Conservation (phyloP, 208 protist genomes). For the Trypanosoma melophagium region DNA sequence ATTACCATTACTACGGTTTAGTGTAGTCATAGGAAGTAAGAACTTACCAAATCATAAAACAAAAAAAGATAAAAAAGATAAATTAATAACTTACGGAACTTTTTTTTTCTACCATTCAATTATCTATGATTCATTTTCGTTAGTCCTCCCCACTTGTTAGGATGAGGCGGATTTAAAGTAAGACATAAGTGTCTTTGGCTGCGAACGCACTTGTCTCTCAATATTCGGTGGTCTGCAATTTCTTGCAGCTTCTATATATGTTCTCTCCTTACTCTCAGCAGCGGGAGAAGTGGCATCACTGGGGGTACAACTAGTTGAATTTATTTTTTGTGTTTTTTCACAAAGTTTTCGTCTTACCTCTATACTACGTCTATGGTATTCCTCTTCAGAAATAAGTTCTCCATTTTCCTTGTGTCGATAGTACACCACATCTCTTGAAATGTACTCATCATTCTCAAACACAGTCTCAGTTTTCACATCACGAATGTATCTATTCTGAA, state of each 20-base stretch:
- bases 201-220: slow-evolving; percentile 11
- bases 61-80: no score
- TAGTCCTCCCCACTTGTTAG: neutral
- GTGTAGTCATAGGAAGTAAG: no score
- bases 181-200: slow-evolving; percentile 25
- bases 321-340: neutral
- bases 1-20: no score
- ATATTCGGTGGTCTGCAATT: slow-evolving; percentile 7
- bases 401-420: slow-evolving; percentile 50
- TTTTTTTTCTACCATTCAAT: slow-evolving; percentile 35
- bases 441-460: slow-evolving; percentile 64
- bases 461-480: slow-evolving; percentile 64
- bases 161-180: slow-evolving; percentile 27
- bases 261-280: neutral
- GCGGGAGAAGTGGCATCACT: neutral
- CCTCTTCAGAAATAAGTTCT: slow-evolving; percentile 67
- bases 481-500: slow-evolving; percentile 65
- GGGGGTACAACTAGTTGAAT: neutral
- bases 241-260: slow-evolving; percentile 1
- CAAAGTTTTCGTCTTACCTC: slow-evolving; percentile 28
- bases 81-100: slow-evolving; percentile 43
- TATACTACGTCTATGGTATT: slow-evolving; percentile 45
- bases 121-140: slow-evolving; percentile 11
- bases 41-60: no score
- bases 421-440: slow-evolving; percentile 53